Base-by-base conservation (phyloP, 2,329 filamentous ascomycete genomes). In the Sporothrix protearum region DNA sequence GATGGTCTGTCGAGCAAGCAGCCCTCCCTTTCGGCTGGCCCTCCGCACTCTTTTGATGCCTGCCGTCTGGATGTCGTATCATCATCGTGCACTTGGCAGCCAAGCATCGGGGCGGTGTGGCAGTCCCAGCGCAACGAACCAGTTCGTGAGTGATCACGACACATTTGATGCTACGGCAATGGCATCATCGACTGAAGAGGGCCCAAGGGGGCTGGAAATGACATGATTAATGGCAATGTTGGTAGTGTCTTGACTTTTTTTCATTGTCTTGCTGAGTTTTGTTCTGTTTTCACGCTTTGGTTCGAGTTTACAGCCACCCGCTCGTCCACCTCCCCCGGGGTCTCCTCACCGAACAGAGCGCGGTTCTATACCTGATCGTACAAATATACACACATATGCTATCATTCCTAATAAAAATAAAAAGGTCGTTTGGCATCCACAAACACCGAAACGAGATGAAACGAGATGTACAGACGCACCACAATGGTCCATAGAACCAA, bases 281-380 rank as follows among this genome's bases (percentile, higher is more conserved):
- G 19, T 67, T 67, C 16, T 49, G 45, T 39, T 28, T 53, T 42
- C 28, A 51, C 66, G 66, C 67, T 55, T 39, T 57, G 51, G 42
- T 47, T 53, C 47, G 36, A 45, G 67, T 57, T 57, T 55, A 7
- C 36, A 45, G 10, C 14, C 51, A 14, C 51, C 55, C 47, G 53
- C 33, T 55, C 66, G n/a, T 25, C 28, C 28, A 19, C 9, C 25
- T 12, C 36, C n/a, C 8, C n/a, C 22, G 42, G 59, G 59, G n/a
- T 22, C 59, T 45, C n/a, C 6, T n/a, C 30, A 28, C 22, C 14
- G 33, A 42, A 42, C 61, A 49, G 53, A 68, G 53, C 55, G 67
- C 30, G 19, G 39, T 64, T 55, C 39, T 45, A 72, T 59, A 55
- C 49, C 71, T 70, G 67, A 72, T 72, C 71, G 71, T 69, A 72